Evolutionary conservation across 169 alveolate genomes (phyloP).

Genomic region (Eimeria acervulina): DNA sequence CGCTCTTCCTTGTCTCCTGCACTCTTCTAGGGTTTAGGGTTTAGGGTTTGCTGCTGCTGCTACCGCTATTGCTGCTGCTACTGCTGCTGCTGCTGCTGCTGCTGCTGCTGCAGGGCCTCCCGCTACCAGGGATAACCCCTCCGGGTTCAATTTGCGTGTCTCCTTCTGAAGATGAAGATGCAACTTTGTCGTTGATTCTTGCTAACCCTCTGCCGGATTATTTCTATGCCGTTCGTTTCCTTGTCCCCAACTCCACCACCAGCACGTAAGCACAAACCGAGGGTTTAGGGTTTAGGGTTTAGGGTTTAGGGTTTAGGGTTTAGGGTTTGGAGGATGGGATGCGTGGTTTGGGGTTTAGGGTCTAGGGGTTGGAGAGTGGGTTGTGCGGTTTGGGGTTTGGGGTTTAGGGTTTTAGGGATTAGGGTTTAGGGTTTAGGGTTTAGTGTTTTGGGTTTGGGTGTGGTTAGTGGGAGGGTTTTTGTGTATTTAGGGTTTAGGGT

Average conservation of each 20-base stretch:
- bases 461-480: too few species aligned
- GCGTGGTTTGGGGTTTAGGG: background rate
- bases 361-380: background rate
- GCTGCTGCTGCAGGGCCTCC: background rate
- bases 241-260: background rate
- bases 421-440: too few species aligned
- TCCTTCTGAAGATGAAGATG: background rate
- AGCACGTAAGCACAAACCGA: background rate
- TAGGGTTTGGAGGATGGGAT: too few species aligned
- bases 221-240: constrained; percentile 14
- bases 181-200: background rate
- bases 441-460: too few species aligned
- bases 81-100: too few species aligned
- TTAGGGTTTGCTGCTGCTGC: background rate
- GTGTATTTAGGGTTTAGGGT: background rate
- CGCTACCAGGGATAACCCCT: background rate
- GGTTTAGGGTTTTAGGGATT: too few species aligned
- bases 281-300: background rate
- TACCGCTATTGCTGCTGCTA: too few species aligned
- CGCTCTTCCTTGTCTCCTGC: too few species aligned
- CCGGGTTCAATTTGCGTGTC: background rate
- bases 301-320: too few species aligned
- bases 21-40: constrained; percentile 1
- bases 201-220: background rate
- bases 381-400: too few species aligned